These are phyloP conservation scores for Candida pseudocylindracea DNA, from an alignment of 1,139 yeast genomes.

Conservation along the genomic window DNA sequence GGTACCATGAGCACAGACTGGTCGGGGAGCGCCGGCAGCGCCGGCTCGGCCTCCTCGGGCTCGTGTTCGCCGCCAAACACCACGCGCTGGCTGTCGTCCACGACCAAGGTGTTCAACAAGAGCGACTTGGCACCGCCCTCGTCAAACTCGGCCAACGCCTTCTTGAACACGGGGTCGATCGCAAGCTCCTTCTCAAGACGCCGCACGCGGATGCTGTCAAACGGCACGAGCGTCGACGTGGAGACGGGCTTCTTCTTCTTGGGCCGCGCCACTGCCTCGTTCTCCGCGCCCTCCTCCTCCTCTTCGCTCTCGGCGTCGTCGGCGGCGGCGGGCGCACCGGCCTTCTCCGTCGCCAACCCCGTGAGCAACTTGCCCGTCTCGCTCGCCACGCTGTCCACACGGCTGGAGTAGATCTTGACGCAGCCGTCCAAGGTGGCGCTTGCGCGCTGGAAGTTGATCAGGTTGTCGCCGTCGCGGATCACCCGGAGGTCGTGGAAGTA, in stretches of 20 bases:
- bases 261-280: background rate
- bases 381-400: slow-evolving; percentile 82
- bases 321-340: slow-evolving; percentile 6
- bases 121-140: slow-evolving; percentile 90
- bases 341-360: slow-evolving; percentile 21
- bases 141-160: slow-evolving; percentile 79
- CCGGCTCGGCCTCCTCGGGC: slow-evolving; percentile 8
- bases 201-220: slow-evolving; percentile 40
- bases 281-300: slow-evolving; percentile 5
- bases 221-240: slow-evolving; percentile 24
- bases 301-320: slow-evolving; percentile 3
- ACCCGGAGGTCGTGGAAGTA: slow-evolving; percentile 55
- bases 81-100: slow-evolving; percentile 36
- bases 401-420: slow-evolving; percentile 60
- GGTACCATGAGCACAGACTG: too few relatives aligned
- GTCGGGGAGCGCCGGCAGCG: slow-evolving; percentile 9
- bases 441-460: slow-evolving; percentile 52
- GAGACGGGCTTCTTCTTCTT: slow-evolving; percentile 13
- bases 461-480: slow-evolving; percentile 30
- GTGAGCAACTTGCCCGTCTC: slow-evolving; percentile 76
- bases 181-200: slow-evolving; percentile 57
- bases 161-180: slow-evolving; percentile 75
- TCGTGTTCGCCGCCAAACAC: slow-evolving; percentile 24
- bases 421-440: slow-evolving; percentile 72
- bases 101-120: slow-evolving; percentile 43